Evolutionary conservation across 2,329 filamentous ascomycete species (phyloP).

Genomic region (Pyricularia pennisetigena): DNA sequence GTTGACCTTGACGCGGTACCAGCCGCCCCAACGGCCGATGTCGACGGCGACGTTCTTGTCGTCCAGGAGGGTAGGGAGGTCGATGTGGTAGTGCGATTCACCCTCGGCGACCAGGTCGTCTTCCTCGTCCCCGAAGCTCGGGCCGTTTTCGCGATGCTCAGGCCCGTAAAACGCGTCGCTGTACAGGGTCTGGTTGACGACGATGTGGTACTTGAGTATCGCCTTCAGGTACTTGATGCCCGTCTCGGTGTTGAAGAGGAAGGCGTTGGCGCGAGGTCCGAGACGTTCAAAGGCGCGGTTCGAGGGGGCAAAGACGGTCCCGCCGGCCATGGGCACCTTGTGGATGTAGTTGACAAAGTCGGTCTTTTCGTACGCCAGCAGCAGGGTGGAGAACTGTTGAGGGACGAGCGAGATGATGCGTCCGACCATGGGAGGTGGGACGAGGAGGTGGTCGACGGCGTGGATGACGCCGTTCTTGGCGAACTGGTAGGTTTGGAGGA

Average conservation of each 20-base stretch:
- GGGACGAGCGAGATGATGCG: constrained; percentile 55
- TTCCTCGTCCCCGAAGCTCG: constrained; percentile 13
- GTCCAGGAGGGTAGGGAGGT: constrained; percentile 63
- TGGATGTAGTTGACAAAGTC: constrained; percentile 54
- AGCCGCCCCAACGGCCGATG: constrained; percentile 56
- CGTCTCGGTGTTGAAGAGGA: constrained; percentile 67
- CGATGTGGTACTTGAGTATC: constrained; percentile 70
- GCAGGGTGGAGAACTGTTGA: constrained; percentile 65
- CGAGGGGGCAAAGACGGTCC: constrained; percentile 71
- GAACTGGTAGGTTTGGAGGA: constrained; percentile 30
- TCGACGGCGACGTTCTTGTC: constrained; percentile 62
- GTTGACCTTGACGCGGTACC: constrained; percentile 66
- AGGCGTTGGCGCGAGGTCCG: constrained; percentile 64
- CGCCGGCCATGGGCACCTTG: constrained; percentile 44
- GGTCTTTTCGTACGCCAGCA: constrained; percentile 65
- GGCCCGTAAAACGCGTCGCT: constrained; percentile 65
- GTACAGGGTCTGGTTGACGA: constrained; percentile 67
- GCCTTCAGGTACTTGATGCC: constrained; percentile 70
- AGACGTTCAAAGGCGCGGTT: constrained; percentile 75
- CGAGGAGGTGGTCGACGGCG: constrained; percentile 61
- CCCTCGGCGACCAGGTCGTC: constrained; percentile 17
- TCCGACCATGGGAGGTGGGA: constrained; percentile 60
- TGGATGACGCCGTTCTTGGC: constrained; percentile 77
- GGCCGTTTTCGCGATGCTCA: constrained; percentile 18
- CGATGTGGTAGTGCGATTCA: constrained; percentile 30